Evolutionary conservation across 257 asterid genomes (phyloP).

Genomic region (Rehmannia glutinosa): DNA sequence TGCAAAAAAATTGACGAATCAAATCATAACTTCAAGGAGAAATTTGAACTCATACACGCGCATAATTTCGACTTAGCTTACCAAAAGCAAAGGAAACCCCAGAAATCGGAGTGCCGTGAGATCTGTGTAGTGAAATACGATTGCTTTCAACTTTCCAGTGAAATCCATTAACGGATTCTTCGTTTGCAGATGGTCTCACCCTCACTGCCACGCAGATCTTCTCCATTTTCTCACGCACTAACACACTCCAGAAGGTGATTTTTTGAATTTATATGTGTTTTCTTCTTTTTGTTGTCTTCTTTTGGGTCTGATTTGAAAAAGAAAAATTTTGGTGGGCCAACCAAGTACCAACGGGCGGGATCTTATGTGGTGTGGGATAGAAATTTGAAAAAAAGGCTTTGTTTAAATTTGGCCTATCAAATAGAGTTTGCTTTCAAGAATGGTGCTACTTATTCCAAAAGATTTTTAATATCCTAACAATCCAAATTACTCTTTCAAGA

Average conservation of each 20-base stretch:
- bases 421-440: too few species aligned
- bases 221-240: slow-evolving; percentile 65
- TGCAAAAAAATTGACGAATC: slow-evolving; percentile 22
- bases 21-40: not conserved
- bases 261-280: not conserved
- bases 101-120: slow-evolving; percentile 71
- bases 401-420: too few species aligned
- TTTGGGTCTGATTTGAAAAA: too few species aligned
- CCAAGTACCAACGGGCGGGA: too few species aligned
- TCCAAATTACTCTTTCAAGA: too few species aligned
- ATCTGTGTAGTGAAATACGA: slow-evolving; percentile 75
- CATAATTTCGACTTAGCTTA: not conserved
- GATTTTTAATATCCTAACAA: too few species aligned
- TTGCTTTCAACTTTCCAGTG: slow-evolving; percentile 80
- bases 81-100: slow-evolving; percentile 86
- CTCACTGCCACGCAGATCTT: slow-evolving; percentile 92
- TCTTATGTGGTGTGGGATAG: too few species aligned
- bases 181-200: slow-evolving; percentile 69
- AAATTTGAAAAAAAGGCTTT: too few species aligned
- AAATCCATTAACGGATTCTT: slow-evolving; percentile 49
- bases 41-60: not conserved
- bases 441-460: too few species aligned
- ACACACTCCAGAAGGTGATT: not conserved
- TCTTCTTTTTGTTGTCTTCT: not conserved
- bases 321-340: too few species aligned